Conservation (phyloP, 2,329 filamentous ascomycete species). For the Ceratocystis ficicola region DNA sequence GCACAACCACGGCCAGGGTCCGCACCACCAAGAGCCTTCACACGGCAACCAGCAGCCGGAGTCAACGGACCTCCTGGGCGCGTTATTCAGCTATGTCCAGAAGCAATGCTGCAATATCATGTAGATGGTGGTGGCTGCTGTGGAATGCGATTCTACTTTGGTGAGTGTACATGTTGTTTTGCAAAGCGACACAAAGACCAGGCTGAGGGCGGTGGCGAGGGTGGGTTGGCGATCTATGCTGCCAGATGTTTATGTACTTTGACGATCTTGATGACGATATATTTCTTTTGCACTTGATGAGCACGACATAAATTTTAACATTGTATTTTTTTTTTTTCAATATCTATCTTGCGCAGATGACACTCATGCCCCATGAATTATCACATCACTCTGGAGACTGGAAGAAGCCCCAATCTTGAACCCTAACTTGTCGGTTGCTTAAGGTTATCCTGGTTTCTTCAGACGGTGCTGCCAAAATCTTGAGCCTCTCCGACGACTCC, state of each 20-base stretch:
- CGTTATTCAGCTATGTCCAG: slow-evolving; percentile 40
- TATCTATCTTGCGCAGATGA: too few species aligned
- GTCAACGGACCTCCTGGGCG: slow-evolving; percentile 33
- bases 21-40: slow-evolving; percentile 6
- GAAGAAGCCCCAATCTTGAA: not conserved
- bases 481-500: slow-evolving; percentile 12
- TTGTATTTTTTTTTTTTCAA: not conserved
- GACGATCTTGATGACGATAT: slow-evolving; percentile 12
- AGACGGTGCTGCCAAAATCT: slow-evolving; percentile 7
- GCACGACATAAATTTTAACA: not conserved
- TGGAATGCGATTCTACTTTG: not conserved
- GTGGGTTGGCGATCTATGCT: not conserved
- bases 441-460: slow-evolving; percentile 2
- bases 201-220: not conserved
- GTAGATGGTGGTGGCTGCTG: slow-evolving; percentile 33
- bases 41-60: slow-evolving; percentile 25
- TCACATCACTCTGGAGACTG: not conserved
- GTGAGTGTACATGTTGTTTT: not conserved
- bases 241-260: slow-evolving; percentile 7
- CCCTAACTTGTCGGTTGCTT: not conserved
- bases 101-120: slow-evolving; percentile 64
- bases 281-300: slow-evolving; percentile 2
- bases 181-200: not conserved
- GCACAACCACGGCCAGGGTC: slow-evolving; percentile 25
- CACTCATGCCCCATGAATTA: too few species aligned